A percentile compares a stretch with the other conserved stretches of the same genome.
phyloP scores from a whole-genome alignment of 805 yeast genomes.

The Vanderwaltozyma polyspora region DNA sequence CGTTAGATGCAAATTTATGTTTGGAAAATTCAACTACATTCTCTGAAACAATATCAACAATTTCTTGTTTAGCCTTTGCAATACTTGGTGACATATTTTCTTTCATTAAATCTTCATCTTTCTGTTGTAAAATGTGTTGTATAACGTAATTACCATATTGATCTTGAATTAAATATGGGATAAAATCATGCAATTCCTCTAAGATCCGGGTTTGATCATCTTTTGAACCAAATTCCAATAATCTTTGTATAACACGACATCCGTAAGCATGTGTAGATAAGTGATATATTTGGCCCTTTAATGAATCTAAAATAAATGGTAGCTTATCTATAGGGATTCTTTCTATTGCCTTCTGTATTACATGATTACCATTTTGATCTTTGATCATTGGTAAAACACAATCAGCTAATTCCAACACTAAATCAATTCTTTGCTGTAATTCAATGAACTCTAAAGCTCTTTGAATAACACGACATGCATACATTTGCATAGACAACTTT shows the following conservation, averaged over 20 bases:
- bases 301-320: conserved; percentile 60
- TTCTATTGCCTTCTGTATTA: conserved; percentile 90
- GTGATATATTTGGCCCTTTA: conserved; percentile 63
- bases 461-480: conserved; percentile 96
- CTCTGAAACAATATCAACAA: conserved; percentile 58
- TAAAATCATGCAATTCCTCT: conserved; percentile 58
- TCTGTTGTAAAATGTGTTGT: conserved; percentile 80
- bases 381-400: conserved; percentile 61
- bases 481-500: conserved; percentile 80
- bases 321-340: conserved; percentile 60
- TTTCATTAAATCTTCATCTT: conserved; percentile 4
- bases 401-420: conserved; percentile 60
- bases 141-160: conserved; percentile 97
- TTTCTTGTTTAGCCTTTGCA: conserved; percentile 35
- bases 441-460: conserved; percentile 71
- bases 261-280: conserved; percentile 94
- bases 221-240: conserved; percentile 64
- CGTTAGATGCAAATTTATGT: conserved; percentile 96
- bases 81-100: conserved; percentile 5
- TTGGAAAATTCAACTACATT: conserved; percentile 75
- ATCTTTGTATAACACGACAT: conserved; percentile 89
- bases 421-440: conserved; percentile 49
- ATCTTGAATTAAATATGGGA: conserved; percentile 75
- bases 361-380: conserved; percentile 97
- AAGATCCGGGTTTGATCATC: conserved; percentile 59